Conservation (phyloP, 2,329 filamentous ascomycete genomes). For the Arthrinium phaeospermum region DNA sequence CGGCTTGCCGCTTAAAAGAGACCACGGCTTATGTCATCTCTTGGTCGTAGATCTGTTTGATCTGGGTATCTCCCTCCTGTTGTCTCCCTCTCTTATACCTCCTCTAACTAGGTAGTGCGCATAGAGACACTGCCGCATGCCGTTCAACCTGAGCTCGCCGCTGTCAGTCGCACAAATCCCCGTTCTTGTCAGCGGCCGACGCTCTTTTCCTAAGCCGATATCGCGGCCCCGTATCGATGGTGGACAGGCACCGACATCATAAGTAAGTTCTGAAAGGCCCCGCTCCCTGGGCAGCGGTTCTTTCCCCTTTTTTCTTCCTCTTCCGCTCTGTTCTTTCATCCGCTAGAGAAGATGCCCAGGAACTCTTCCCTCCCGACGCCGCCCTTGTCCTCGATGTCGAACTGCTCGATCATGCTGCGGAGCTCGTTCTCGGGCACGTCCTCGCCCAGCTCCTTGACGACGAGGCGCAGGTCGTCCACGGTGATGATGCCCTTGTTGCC, state of each 20-base stretch:
- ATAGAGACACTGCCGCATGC: background rate
- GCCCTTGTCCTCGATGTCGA: conserved; percentile 92
- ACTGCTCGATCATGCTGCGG: conserved; percentile 95
- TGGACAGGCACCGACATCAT: background rate
- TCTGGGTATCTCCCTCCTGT: background rate
- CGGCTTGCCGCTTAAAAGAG: conserved; percentile 11
- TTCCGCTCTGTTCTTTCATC: conserved; percentile 26
- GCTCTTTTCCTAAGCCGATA: background rate
- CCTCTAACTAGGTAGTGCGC: background rate
- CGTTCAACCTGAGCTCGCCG: background rate
- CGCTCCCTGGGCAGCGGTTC: background rate
- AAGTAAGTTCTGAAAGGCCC: background rate
- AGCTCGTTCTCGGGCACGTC: conserved; percentile 92
- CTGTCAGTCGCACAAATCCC: background rate
- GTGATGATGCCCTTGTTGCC: conserved; percentile 92
- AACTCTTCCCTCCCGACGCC: conserved; percentile 75
- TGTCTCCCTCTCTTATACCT: background rate
- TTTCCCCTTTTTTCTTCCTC: background rate
- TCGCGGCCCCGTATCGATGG: background rate
- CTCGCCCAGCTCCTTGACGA: conserved; percentile 90
- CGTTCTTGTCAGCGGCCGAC: background rate
- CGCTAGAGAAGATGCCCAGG: conserved; percentile 58
- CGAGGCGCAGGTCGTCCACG: conserved; percentile 82
- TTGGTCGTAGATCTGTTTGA: conserved; percentile 2
- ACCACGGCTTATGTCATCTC: background rate